phyloP scores from a whole-genome alignment of 768 basidiomycete species.

The Artomyces pyxidatus region DNA sequence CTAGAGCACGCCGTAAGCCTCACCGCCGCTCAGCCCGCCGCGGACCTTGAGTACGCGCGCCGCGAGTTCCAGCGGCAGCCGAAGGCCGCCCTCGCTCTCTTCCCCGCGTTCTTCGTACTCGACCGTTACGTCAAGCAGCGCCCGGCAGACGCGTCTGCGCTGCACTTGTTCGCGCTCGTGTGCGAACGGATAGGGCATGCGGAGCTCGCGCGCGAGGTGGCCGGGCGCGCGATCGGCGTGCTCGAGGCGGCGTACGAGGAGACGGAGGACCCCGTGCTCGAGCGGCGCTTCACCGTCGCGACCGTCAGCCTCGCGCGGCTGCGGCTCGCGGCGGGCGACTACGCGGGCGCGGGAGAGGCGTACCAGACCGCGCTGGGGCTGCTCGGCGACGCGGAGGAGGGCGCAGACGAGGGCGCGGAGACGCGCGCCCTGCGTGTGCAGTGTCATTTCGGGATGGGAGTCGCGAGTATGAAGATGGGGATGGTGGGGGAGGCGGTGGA shows the following conservation, averaged over 20 bases:
- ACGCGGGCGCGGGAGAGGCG: slow-evolving; percentile 52
- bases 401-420: slow-evolving; percentile 24
- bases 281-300: slow-evolving; percentile 72
- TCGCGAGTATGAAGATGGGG: slow-evolving; percentile 61
- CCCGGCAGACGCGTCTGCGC: slow-evolving; percentile 62
- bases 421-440: slow-evolving; percentile 46
- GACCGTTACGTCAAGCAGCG: slow-evolving; percentile 63
- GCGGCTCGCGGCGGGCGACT: slow-evolving; percentile 51
- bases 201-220: slow-evolving; percentile 47
- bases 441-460: slow-evolving; percentile 60
- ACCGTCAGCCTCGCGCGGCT: slow-evolving; percentile 78
- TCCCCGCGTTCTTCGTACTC: slow-evolving; percentile 76
- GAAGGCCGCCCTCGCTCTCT: slow-evolving; percentile 36
- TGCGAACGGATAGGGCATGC: slow-evolving; percentile 77
- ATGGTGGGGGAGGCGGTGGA: slow-evolving; percentile 56
- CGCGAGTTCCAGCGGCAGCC: slow-evolving; percentile 42
- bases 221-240: slow-evolving; percentile 56
- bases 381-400: slow-evolving; percentile 38
- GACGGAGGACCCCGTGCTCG: slow-evolving; percentile 70
- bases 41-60: slow-evolving; percentile 69
- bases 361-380: slow-evolving; percentile 71
- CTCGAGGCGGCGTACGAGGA: slow-evolving; percentile 89
- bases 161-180: slow-evolving; percentile 79
- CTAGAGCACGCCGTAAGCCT: slow-evolving; percentile 68
- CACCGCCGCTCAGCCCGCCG: slow-evolving; percentile 60